A percentile compares a stretch with the other conserved stretches of the same genome.
Evolutionary conservation across 371 early-diverging fungal genomes (phyloP).

Genomic region (Circinella minor): DNA sequence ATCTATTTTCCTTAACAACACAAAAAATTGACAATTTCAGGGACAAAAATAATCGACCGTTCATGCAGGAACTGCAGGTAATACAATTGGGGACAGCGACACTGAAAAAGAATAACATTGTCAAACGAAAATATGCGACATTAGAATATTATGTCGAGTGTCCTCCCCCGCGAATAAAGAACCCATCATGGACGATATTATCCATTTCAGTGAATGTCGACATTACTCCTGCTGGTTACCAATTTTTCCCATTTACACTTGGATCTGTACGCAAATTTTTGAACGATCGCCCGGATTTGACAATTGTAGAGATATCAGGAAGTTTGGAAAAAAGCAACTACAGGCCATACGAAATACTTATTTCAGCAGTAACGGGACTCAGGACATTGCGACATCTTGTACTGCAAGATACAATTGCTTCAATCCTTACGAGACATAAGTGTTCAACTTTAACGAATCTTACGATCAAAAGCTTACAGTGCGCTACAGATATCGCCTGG

Average conservation of each 20-base stretch:
- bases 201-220: neutral
- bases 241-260: slow-evolving; percentile 2
- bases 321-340: neutral
- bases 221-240: neutral
- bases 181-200: neutral
- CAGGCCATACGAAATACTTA: neutral
- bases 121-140: slow-evolving; percentile 2
- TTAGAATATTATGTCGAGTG: slow-evolving; percentile 4
- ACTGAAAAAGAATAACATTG: neutral
- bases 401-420: neutral
- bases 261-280: slow-evolving; percentile 5
- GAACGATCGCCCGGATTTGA: neutral
- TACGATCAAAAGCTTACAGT: neutral
- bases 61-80: neutral
- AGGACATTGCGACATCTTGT: neutral
- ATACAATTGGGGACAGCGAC: neutral
- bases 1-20: neutral
- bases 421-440: neutral
- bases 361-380: neutral
- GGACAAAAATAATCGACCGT: neutral
- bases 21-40: neutral
- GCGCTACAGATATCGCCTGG: neutral
- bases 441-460: neutral
- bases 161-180: slow-evolving; percentile 1
- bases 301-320: neutral